Evolutionary conservation across 2,329 filamentous ascomycete genomes (phyloP).

Genomic region (Cladosporium sphaerospermum): DNA sequence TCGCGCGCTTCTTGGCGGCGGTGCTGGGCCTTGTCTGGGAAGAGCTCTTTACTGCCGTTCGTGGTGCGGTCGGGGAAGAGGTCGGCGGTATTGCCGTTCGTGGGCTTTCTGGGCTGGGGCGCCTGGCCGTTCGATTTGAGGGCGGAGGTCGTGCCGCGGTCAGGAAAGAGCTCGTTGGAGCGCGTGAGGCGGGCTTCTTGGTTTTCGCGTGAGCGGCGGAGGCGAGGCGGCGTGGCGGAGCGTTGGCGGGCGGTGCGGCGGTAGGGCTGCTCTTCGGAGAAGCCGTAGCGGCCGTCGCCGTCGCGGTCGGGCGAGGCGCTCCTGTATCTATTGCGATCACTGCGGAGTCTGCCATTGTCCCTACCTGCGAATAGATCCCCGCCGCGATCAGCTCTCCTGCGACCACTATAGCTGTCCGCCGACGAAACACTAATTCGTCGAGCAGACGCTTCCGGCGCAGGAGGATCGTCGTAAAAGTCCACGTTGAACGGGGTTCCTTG

Average conservation of each 20-base stretch:
- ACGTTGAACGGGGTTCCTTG: conserved; percentile 53
- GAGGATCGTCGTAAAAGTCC: conserved; percentile 71
- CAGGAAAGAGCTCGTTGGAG: conserved; percentile 37
- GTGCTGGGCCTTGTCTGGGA: conserved; percentile 38
- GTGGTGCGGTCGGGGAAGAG: conserved; percentile 22
- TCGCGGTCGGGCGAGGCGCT: conserved; percentile 52
- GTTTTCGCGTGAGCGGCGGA: conserved; percentile 19
- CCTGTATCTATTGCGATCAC: conserved; percentile 54
- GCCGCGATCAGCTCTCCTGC: conserved; percentile 18
- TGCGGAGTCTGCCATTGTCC: conserved; percentile 40
- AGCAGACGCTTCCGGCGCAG: conserved; percentile 2
- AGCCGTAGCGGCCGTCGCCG: conserved; percentile 44
- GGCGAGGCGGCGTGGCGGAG: conserved; percentile 33
- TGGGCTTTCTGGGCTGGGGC: not conserved
- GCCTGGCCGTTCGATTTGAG: conserved; percentile 1
- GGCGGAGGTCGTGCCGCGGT: conserved; percentile 3
- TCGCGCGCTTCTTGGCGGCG: conserved; percentile 40
- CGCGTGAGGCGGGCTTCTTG: conserved; percentile 19
- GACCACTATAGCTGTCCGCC: conserved; percentile 12
- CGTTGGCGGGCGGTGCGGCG: conserved; percentile 37
- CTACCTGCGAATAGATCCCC: conserved; percentile 30
- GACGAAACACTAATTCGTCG: conserved; percentile 19
- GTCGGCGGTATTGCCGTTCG: conserved; percentile 13
- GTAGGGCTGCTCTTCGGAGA: conserved; percentile 45
- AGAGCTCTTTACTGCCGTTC: conserved; percentile 27